Evolutionary conservation across 106 monocot genomes (phyloP).

Genomic region (Dendrobium officinale): DNA sequence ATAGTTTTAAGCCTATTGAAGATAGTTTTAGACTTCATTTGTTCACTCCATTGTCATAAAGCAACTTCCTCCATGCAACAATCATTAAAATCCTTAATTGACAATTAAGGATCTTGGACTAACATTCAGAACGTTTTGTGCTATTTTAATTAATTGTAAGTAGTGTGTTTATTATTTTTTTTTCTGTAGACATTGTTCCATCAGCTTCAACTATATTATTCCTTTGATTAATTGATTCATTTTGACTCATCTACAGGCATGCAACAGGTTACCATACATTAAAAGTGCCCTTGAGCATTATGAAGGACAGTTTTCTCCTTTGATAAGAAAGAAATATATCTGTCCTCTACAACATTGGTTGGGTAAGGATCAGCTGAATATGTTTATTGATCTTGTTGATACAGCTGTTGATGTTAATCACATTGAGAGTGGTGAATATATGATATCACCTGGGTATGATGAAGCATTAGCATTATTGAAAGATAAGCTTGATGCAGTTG

Average conservation of each 20-base stretch:
- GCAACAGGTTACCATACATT: slow-evolving; percentile 68
- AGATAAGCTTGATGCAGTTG: slow-evolving; percentile 51
- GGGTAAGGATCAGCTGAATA: slow-evolving; percentile 49
- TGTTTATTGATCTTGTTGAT: slow-evolving; percentile 76
- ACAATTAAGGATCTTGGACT: background rate
- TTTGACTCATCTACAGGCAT: slow-evolving; percentile 41
- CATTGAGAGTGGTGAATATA: slow-evolving; percentile 88
- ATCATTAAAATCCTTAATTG: background rate
- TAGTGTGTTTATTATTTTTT: background rate
- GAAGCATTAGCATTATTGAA: slow-evolving; percentile 60
- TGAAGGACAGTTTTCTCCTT: slow-evolving; percentile 59
- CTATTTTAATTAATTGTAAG: background rate
- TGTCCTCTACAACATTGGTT: slow-evolving; percentile 40
- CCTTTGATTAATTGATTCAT: background rate
- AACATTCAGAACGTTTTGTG: background rate
- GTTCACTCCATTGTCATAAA: background rate
- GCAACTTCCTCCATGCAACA: background rate
- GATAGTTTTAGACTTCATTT: background rate
- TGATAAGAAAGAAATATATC: slow-evolving; percentile 60
- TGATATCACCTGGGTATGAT: slow-evolving; percentile 83
- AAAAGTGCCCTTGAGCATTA: slow-evolving; percentile 58
- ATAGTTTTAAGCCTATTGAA: background rate
- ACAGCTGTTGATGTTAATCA: slow-evolving; percentile 68
- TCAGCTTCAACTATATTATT: background rate
- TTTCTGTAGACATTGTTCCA: background rate